phyloP scores from a whole-genome alignment of 2,329 filamentous ascomycete species.

The Trichophyton verrucosum region DNA sequence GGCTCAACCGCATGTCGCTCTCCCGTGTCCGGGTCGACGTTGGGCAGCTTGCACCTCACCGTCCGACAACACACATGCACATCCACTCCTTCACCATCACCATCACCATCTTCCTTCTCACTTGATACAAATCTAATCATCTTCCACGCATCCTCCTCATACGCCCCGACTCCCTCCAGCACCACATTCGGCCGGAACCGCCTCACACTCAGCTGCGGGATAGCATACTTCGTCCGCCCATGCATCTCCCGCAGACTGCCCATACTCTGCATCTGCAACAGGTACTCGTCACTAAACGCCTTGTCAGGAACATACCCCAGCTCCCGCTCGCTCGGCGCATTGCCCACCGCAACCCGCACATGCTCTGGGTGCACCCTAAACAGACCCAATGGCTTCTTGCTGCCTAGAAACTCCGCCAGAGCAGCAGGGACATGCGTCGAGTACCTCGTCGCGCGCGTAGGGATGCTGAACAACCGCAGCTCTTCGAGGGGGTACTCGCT shows the following conservation, averaged over 20 bases:
- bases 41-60: conserved; percentile 46
- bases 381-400: conserved; percentile 39
- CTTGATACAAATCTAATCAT: conserved; percentile 28
- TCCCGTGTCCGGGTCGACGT: conserved; percentile 46
- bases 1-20: conserved; percentile 38
- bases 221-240: conserved; percentile 26
- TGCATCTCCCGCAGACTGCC: conserved; percentile 43
- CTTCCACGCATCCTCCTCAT: conserved; percentile 47
- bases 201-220: conserved; percentile 37
- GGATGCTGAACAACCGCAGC: conserved; percentile 46
- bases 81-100: conserved; percentile 13
- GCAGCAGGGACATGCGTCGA: conserved; percentile 34
- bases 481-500: conserved; percentile 33
- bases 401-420: conserved; percentile 36
- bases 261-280: conserved; percentile 44
- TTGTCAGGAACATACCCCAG: conserved; percentile 43
- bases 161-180: conserved; percentile 40
- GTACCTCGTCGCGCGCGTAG: conserved; percentile 32
- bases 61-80: conserved; percentile 45
- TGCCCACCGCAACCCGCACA: conserved; percentile 39
- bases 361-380: conserved; percentile 40
- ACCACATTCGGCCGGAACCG: conserved; percentile 49
- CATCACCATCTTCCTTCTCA: not conserved
- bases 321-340: conserved; percentile 39
- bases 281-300: conserved; percentile 48